Evolutionary conservation across 805 yeast genomes (phyloP).

Genomic region (Candida yuanshanica): DNA sequence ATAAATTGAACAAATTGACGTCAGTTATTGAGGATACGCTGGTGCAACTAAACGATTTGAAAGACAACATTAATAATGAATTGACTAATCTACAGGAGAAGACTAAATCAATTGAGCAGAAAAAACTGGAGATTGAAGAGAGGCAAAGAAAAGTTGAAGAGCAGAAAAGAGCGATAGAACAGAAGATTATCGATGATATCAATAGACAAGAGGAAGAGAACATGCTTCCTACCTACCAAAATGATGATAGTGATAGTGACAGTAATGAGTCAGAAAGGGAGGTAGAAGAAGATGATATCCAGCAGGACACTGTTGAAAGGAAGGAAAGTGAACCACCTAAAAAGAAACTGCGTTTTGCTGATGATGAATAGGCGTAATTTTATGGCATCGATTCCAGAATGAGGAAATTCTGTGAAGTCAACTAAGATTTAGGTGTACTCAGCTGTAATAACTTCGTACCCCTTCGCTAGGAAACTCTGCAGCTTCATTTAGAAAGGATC

Average conservation of each 20-base stretch:
- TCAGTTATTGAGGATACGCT: constrained; percentile 12
- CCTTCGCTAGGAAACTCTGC: no score
- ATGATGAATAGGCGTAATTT: neutral
- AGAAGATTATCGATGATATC: constrained; percentile 8
- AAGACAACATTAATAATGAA: constrained; percentile 10
- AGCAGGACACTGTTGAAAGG: neutral
- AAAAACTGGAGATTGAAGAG: constrained; percentile 11
- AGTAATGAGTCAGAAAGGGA: constrained; percentile 3
- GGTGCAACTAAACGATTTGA: constrained; percentile 14
- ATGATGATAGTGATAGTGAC: constrained; percentile 12
- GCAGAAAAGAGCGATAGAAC: constrained; percentile 2
- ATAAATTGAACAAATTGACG: constrained; percentile 6
- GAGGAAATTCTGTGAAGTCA: no score
- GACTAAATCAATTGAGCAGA: constrained; percentile 6
- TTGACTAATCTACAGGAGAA: constrained; percentile 4
- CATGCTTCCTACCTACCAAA: constrained; percentile 17
- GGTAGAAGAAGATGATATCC: neutral
- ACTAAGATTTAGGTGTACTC: no score
- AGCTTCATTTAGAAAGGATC: no score
- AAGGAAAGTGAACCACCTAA: neutral
- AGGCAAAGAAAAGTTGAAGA: constrained; percentile 14
- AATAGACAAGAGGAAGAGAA: constrained; percentile 10
- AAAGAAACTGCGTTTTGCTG: constrained; percentile 14
- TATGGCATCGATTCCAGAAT: no score
- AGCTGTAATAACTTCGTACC: no score